Conservation (phyloP, 1,284 basidiomycete species). For the Leccinum ponderosum region DNA sequence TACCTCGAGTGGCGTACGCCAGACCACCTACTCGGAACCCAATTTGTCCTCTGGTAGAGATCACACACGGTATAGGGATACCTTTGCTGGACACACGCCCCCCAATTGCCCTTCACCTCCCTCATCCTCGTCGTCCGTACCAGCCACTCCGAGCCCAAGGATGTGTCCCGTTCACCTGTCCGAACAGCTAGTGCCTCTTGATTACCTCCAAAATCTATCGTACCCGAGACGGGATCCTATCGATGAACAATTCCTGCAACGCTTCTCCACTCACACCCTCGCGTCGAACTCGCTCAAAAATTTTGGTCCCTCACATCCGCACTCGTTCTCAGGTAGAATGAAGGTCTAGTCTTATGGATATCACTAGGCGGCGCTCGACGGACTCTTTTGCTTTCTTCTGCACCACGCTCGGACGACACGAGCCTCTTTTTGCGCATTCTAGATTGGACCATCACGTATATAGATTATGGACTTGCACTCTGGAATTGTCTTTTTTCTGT, state of each 20-base stretch:
- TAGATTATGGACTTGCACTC: constrained; percentile 32
- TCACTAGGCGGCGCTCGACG: neutral
- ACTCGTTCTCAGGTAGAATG: constrained; percentile 34
- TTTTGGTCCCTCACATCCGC: constrained; percentile 17
- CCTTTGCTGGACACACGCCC: constrained; percentile 1
- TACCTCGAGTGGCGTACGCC: constrained; percentile 22
- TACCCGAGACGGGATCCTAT: constrained; percentile 54
- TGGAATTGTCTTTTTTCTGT: constrained; percentile 20
- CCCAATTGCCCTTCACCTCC: constrained; percentile 29
- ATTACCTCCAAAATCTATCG: constrained; percentile 53
- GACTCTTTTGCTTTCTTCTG: constrained; percentile 5
- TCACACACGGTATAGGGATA: constrained; percentile 25
- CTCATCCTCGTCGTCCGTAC: constrained; percentile 32
- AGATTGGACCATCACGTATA: constrained; percentile 30
- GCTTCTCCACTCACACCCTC: constrained; percentile 40
- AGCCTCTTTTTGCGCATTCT: constrained; percentile 16
- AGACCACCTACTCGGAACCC: constrained; percentile 37
- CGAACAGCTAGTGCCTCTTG: constrained; percentile 56
- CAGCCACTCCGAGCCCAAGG: constrained; percentile 35
- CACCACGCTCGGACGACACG: constrained; percentile 11
- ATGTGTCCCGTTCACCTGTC: constrained; percentile 28
- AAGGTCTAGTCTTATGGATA: constrained; percentile 10
- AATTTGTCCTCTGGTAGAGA: constrained; percentile 23
- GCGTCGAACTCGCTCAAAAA: constrained; percentile 23
- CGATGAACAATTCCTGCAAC: constrained; percentile 58